Conservation (phyloP, 106 monocot genomes). For the Platanthera zijinensis region DNA sequence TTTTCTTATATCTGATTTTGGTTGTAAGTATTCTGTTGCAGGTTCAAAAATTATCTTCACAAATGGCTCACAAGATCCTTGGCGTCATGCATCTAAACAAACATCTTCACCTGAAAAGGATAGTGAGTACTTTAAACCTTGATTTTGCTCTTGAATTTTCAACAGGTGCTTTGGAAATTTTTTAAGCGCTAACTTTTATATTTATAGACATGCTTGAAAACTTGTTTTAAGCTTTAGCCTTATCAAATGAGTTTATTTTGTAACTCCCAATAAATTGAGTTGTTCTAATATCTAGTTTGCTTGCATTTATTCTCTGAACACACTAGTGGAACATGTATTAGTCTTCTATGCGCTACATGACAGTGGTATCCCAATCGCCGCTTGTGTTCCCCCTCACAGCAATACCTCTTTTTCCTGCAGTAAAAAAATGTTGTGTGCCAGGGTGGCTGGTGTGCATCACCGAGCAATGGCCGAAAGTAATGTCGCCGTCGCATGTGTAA, state of each 20-base stretch:
- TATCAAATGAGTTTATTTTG: neutral
- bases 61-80: slow-evolving; percentile 98
- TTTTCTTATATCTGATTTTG: neutral
- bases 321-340: no score
- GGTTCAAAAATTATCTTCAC: slow-evolving; percentile 86
- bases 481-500: no score
- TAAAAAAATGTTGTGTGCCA: no score
- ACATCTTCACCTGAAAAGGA: slow-evolving; percentile 61
- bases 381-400: no score
- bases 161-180: neutral
- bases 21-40: slow-evolving; percentile 14
- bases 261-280: no score
- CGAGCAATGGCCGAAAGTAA: no score
- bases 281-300: no score
- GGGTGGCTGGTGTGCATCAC: no score
- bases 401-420: no score
- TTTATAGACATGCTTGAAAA: neutral
- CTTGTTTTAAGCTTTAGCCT: neutral
- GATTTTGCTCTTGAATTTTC: neutral
- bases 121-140: slow-evolving; percentile 33
- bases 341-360: no score
- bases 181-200: neutral
- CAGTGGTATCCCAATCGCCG: no score
- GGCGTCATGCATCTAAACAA: slow-evolving; percentile 98
- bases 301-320: no score